A percentile compares a stretch with the other conserved stretches of the same genome.
These are phyloP conservation scores for Lantana camara DNA, from an alignment of 257 asterid species.

Conservation along the genomic window DNA sequence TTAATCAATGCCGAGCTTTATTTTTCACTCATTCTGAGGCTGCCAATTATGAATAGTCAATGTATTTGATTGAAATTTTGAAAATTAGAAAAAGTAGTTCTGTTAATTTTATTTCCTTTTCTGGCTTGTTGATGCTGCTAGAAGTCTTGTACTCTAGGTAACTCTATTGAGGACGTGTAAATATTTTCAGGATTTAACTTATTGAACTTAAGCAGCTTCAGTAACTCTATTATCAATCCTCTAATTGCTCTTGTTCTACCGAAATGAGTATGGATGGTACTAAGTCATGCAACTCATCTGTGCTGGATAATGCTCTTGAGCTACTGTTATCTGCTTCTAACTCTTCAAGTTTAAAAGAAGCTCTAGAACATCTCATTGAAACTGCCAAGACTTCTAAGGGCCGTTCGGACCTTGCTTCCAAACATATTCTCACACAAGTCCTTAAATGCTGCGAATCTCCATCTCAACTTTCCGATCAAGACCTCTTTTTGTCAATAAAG, in stretches of 20 bases:
- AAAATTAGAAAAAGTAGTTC: no score
- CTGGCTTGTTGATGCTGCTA: no score
- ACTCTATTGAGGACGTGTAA: no score
- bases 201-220: not conserved
- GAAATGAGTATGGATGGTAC: conserved; percentile 39
- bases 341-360: conserved; percentile 43
- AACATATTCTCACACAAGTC: conserved; percentile 33
- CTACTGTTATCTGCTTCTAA: conserved; percentile 44
- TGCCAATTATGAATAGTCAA: not conserved
- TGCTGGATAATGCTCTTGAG: conserved; percentile 40
- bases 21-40: not conserved
- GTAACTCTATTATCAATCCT: not conserved
- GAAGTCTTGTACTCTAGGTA: no score
- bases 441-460: conserved; percentile 60
- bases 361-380: conserved; percentile 54
- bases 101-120: no score
- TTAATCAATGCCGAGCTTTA: not conserved
- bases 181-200: conserved; percentile 30
- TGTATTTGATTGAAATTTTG: not conserved
- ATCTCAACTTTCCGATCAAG: conserved; percentile 35
- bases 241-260: conserved; percentile 2
- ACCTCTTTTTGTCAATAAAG: conserved; percentile 59
- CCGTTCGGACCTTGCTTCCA: conserved; percentile 59
- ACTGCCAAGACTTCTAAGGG: conserved; percentile 63
- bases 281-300: conserved; percentile 18